Base-by-base conservation (phyloP, 441 rosid species). In the Daphne laureola region DNA sequence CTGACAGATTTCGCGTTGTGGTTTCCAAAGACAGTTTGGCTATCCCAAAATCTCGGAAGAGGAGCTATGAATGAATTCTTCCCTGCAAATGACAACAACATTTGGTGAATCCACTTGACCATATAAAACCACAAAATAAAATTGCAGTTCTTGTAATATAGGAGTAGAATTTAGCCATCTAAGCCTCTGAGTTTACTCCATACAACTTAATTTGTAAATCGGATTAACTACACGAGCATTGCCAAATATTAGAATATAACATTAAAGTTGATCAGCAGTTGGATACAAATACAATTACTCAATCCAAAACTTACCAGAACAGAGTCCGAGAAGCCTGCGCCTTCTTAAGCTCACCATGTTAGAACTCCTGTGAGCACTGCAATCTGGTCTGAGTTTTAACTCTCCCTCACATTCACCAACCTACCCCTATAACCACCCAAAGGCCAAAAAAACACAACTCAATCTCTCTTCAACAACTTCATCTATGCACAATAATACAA, bases 261-360 rank as follows among this genome's bases (percentile, higher is more conserved):
- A 31, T 31, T 31, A 5, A 8, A 12, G 7, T 17, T 17, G 25
- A 35, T 63, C 68, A 3, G 64, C 64, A 17, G 70, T 69, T 57
- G 61, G 61, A 51, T 64, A 67, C 54, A 57, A 27, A 51, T 64
- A 67, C 54, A 57, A 27, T 43, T 18, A 58, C 43, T 53, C 53
- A 57, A 36, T 41, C 55, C 51, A 5, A 54, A 21, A 25, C 46
- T 77, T 83, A 92, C 98, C 98, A 57, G 94, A 74, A 67, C 96
- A 84, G 51, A 92, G 79, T 47, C 97, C 98, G 71, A 89, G 59
- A 55, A 89, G 90, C 72, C 78, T 86, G 42, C 98, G 94, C 74
- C 98, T 82, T 46, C 98, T 61, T 70, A 89, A 66, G 87, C 98
- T 92, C 72, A 92, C 98, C 98, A 92, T 92, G 43, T 65, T 43